phyloP scores from a whole-genome alignment of 148 eudicot genomes.

The Rhododendron mucronatum region DNA sequence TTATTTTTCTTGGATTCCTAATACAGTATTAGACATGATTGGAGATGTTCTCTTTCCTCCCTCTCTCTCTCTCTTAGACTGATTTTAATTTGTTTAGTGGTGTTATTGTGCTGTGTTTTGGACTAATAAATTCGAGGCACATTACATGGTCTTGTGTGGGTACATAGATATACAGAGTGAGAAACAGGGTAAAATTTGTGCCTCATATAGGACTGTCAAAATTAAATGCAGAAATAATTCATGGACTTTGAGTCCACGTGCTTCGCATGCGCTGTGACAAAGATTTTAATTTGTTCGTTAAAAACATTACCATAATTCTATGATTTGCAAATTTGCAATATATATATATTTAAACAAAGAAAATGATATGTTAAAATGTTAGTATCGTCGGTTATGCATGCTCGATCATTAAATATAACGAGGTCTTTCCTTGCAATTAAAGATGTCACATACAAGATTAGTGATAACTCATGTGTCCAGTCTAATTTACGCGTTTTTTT shows the following conservation, averaged over 20 bases:
- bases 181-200: background rate
- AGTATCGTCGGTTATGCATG: background rate
- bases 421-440: background rate
- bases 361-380: background rate
- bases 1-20: background rate
- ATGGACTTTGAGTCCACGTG: background rate
- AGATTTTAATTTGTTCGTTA: background rate
- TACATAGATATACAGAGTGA: background rate
- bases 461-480: background rate
- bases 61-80: background rate
- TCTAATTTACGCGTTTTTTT: rapidly evolving
- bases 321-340: background rate
- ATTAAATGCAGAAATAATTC: background rate
- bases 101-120: background rate
- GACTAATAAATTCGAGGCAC: background rate
- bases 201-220: background rate
- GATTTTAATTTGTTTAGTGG: background rate
- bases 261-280: background rate
- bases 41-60: background rate
- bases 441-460: background rate
- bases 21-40: background rate
- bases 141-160: background rate
- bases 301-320: background rate
- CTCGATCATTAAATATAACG: background rate
- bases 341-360: background rate